A percentile compares a stretch with the other conserved stretches of the same genome.
Evolutionary conservation across 306 rosid genomes (phyloP).

Genomic region (Echinosophora koreensis): DNA sequence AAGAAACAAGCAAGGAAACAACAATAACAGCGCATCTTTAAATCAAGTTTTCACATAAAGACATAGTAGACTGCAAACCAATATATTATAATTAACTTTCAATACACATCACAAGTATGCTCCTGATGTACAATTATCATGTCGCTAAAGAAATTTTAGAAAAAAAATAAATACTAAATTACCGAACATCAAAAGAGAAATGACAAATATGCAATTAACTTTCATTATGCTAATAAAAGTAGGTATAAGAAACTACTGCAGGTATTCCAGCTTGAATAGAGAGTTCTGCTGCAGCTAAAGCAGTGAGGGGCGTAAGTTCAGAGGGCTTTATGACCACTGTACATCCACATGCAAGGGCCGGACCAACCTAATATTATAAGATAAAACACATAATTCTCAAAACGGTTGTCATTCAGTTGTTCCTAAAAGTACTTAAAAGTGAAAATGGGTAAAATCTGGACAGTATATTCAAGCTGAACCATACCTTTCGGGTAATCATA

Average conservation of each 20-base stretch:
- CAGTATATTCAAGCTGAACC: slow-evolving; percentile 40
- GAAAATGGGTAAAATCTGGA: slow-evolving; percentile 38
- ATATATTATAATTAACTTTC: slow-evolving; percentile 21
- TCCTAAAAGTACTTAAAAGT: slow-evolving; percentile 29
- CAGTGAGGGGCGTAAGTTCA: slow-evolving; percentile 96
- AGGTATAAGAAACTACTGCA: slow-evolving; percentile 60
- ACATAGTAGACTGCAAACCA: background rate
- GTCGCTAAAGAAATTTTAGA: slow-evolving; percentile 2
- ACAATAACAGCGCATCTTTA: background rate
- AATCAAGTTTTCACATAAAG: slow-evolving; percentile 10
- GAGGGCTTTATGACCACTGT: slow-evolving; percentile 96
- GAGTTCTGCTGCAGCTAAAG: slow-evolving; percentile 98
- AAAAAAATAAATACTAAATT: slow-evolving; percentile 13
- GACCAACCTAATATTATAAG: slow-evolving; percentile 79
- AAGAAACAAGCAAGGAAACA: slow-evolving; percentile 15
- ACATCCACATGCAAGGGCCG: slow-evolving; percentile 99
- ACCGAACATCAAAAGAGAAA: slow-evolving; percentile 11
- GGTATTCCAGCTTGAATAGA: slow-evolving; percentile 98
- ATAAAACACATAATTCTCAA: slow-evolving; percentile 36
- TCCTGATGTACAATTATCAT: slow-evolving; percentile 24
- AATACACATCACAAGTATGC: slow-evolving; percentile 23
- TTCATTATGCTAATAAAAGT: background rate
- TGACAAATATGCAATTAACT: slow-evolving; percentile 25
- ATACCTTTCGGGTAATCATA: slow-evolving; percentile 95
- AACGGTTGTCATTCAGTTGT: slow-evolving; percentile 14